These are phyloP conservation scores for Jaminaea rosea DNA, from an alignment of 1,284 basidiomycete species.

Conservation along the genomic window DNA sequence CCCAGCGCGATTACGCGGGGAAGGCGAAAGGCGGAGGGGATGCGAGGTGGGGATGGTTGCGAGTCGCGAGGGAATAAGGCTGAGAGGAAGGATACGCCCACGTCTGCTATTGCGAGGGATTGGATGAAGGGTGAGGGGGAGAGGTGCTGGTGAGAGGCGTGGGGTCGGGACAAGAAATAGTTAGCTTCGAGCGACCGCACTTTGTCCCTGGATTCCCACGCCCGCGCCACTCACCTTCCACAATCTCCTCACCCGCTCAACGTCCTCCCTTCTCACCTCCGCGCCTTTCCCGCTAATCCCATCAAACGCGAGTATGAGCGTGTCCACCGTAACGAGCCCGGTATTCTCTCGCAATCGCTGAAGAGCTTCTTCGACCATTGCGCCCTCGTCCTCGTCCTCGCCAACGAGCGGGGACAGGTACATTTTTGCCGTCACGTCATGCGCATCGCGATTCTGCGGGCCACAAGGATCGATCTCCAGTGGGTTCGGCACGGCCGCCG, in stretches of 20 bases:
- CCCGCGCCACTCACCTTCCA: constrained; percentile 5
- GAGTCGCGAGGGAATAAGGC: not conserved
- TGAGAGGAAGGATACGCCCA: not conserved
- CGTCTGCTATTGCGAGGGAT: not conserved
- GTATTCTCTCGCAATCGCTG: constrained; percentile 24
- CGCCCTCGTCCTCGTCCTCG: not conserved
- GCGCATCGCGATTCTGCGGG: constrained; percentile 12
- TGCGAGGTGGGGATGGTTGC: not conserved
- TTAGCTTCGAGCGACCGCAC: not conserved
- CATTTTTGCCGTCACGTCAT: constrained; percentile 40
- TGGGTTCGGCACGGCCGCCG: constrained; percentile 7
- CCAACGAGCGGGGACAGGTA: constrained; percentile 29
- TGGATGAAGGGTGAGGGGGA: not conserved
- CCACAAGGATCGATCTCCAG: constrained; percentile 4
- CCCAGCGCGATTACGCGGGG: not conserved
- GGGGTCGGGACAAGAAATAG: too few species aligned
- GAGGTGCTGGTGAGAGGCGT: not conserved
- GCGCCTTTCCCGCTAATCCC: constrained; percentile 15
- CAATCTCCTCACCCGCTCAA: constrained; percentile 1
- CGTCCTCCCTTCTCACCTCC: not conserved
- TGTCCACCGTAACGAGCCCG: constrained; percentile 33
- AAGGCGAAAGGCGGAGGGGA: not conserved
- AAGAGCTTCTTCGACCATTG: constrained; percentile 26
- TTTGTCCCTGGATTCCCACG: too few species aligned
- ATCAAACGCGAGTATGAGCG: constrained; percentile 26